These are phyloP conservation scores for Solanum pinnatisectum DNA, from an alignment of 257 asterid species.

Conservation along the genomic window DNA sequence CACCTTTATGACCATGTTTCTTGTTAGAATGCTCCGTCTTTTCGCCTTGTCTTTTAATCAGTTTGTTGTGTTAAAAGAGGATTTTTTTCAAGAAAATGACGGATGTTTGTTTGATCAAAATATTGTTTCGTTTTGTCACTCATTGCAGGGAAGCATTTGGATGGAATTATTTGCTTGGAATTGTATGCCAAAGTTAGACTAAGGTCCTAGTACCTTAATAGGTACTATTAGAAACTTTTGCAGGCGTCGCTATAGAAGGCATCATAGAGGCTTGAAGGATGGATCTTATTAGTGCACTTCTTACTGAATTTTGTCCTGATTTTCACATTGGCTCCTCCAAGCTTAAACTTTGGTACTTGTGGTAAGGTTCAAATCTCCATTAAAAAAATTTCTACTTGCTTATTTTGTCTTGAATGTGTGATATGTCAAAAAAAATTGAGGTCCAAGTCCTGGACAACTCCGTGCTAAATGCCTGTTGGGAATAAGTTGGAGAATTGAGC, in stretches of 20 bases:
- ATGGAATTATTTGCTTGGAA: neutral
- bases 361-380: neutral
- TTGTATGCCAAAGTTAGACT: neutral
- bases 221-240: neutral
- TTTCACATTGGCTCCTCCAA: neutral
- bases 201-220: neutral
- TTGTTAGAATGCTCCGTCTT: neutral
- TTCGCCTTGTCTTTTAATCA: neutral
- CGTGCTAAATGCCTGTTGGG: neutral
- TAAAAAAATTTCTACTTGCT: neutral
- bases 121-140: neutral
- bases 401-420: neutral
- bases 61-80: neutral
- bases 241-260: neutral
- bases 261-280: neutral
- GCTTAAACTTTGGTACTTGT: neutral
- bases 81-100: neutral
- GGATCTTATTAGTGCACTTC: neutral
- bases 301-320: neutral
- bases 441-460: neutral
- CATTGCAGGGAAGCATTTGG: neutral
- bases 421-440: neutral
- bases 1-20: neutral
- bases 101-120: neutral
- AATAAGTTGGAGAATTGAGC: neutral